Base-by-base conservation (phyloP, 2,329 filamentous ascomycete genomes). In the Colletotrichum australisinense region DNA sequence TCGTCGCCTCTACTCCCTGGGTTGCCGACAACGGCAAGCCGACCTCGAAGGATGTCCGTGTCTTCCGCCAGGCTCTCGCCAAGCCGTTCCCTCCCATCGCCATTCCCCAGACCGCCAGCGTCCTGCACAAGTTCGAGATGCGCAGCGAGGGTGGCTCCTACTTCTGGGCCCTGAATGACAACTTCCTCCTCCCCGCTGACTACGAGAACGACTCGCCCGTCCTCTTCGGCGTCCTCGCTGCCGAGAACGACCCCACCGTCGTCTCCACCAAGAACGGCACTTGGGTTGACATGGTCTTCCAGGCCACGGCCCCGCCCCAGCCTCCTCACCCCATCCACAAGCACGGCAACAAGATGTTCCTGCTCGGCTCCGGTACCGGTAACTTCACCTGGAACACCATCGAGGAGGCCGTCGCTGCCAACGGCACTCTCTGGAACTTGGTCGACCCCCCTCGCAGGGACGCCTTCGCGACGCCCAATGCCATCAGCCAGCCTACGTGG, bases 291-390 rank as follows among this genome's bases (percentile, higher is more conserved):
- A 77, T 90, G n/a, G 82, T 91, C 74, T 83, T 90, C 72, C 79
- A 84, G 35, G 81, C 86, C 14, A 42, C 2, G 78, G 79, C n/a
- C 2, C 79, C 81, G 3, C 81, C 87, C 7, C 87, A 90, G 76
- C 89, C 87, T 5, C 83, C 87, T 11, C 91, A 93, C 72, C 88
- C 89, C 0, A 88, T 93, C 63, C 91, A 93, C 84, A 92, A 92
- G 82, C 91, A 93, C 80, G 87, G 87, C 59, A 89, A 87, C 76
- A 91, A 90, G 78, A 89, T 88, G 81, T 92, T 85, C 76, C 80
- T 87, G 24, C 84, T 93, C 42, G 91, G 90, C 1, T 71, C 80
- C 0, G 90, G 89, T 2, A 76, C 75, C 0, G 88, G 89, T 0
- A 67, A 75, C 1, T 93, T 89, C 77, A 85, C 82, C 14, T 92